Evolutionary conservation across 352 stramenopile genomes (phyloP).

Genomic region (Globisporangium lucens): DNA sequence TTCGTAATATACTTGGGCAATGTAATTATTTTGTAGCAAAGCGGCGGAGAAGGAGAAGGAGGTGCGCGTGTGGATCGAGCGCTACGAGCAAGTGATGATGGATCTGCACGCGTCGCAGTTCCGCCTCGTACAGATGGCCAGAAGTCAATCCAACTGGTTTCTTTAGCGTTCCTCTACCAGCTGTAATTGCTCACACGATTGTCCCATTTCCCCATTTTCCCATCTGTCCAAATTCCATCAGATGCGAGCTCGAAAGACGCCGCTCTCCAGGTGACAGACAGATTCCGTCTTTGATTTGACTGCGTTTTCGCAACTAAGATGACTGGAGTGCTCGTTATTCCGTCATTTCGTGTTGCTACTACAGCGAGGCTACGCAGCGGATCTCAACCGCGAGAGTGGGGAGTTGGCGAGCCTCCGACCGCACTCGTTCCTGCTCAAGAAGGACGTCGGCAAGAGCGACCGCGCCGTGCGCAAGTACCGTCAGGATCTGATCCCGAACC

Average conservation of each 20-base stretch:
- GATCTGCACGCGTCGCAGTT: slow-evolving; percentile 77
- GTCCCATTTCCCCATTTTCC: neutral
- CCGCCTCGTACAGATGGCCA: slow-evolving; percentile 53
- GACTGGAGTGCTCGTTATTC: neutral
- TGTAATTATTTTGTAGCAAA: slow-evolving; percentile 22
- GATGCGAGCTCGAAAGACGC: slow-evolving; percentile 65
- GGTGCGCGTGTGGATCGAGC: slow-evolving; percentile 67
- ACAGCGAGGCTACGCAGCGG: slow-evolving; percentile 55
- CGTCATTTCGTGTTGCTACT: neutral
- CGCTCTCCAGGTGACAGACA: slow-evolving; percentile 41
- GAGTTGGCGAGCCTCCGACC: slow-evolving; percentile 34
- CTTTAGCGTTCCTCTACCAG: no score
- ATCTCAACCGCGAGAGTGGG: slow-evolving; percentile 31
- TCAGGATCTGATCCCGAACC: slow-evolving; percentile 59
- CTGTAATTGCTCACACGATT: neutral
- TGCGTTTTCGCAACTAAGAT: no score
- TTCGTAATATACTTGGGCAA: neutral
- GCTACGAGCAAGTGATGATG: slow-evolving; percentile 85
- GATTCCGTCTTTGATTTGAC: no score
- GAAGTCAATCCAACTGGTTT: slow-evolving; percentile 28
- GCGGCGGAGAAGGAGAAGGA: slow-evolving; percentile 49
- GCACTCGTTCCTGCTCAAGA: slow-evolving; percentile 37
- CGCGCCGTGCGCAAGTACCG: slow-evolving; percentile 68
- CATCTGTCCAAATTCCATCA: slow-evolving; percentile 11
- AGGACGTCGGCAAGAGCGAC: slow-evolving; percentile 51